Conservation (phyloP, 2,329 filamentous ascomycete genomes). For the Pyricularia pennisetigena region DNA sequence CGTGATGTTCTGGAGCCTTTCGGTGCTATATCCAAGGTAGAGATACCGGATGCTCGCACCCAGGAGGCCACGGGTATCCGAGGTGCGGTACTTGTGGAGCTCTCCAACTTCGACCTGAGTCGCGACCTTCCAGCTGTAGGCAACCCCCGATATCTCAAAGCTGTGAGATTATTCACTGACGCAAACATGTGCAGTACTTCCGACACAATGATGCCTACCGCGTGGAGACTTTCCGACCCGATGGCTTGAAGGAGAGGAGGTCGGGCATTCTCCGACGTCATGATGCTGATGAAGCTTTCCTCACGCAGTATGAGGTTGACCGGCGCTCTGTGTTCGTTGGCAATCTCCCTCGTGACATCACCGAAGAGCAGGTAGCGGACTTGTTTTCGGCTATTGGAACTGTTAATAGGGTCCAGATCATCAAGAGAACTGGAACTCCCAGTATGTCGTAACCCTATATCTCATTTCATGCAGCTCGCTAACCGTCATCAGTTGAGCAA, state of each 20-base stretch:
- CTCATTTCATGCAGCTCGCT: not conserved
- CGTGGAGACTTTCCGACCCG: conserved; percentile 10
- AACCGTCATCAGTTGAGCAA: conserved; percentile 2
- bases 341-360: conserved; percentile 16
- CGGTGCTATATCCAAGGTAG: conserved; percentile 31
- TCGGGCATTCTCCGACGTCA: conserved; percentile 11
- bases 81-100: conserved; percentile 35
- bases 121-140: conserved; percentile 40
- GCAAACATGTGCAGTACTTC: conserved; percentile 18
- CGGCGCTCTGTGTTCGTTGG: conserved; percentile 24
- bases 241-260: conserved; percentile 22
- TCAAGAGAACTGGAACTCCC: conserved; percentile 15
- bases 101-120: conserved; percentile 37
- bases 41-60: conserved; percentile 22
- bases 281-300: conserved; percentile 19
- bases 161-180: conserved; percentile 5
- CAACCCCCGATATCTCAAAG: conserved; percentile 5
- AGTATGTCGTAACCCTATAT: conserved; percentile 8
- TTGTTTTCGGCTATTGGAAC: conserved; percentile 16
- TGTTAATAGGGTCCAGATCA: conserved; percentile 18
- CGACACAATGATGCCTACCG: conserved; percentile 20
- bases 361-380: conserved; percentile 14
- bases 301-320: conserved; percentile 21
- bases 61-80: conserved; percentile 23
- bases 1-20: conserved; percentile 28